Evolutionary conservation across 805 yeast genomes (phyloP).

Genomic region (Monosporozyma siamensis): DNA sequence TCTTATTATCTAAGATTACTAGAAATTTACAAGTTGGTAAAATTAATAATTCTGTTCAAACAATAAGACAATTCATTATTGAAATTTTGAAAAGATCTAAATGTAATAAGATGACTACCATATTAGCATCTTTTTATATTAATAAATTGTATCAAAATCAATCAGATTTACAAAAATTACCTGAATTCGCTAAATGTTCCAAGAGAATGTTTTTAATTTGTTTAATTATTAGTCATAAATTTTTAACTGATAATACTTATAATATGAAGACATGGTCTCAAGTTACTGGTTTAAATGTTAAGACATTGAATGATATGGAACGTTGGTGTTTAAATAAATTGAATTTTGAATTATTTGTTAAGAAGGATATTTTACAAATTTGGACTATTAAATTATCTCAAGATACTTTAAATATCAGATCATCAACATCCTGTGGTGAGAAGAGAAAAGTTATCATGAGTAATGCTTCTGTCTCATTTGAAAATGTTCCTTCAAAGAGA

Average conservation of each 20-base stretch:
- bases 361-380: background rate
- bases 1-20: conserved; percentile 13
- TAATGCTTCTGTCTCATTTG: background rate
- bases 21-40: conserved; percentile 9
- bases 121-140: conserved; percentile 17
- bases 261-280: conserved; percentile 22
- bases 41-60: conserved; percentile 13
- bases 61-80: conserved; percentile 11
- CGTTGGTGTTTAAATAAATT: conserved; percentile 20
- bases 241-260: conserved; percentile 21
- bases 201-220: conserved; percentile 20
- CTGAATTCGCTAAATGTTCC: conserved; percentile 21
- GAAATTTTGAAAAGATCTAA: conserved; percentile 22
- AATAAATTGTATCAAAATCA: conserved; percentile 5
- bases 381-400: conserved; percentile 4
- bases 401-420: background rate
- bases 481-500: background rate
- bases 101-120: conserved; percentile 12
- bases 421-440: background rate
- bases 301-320: conserved; percentile 18
- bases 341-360: conserved; percentile 12
- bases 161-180: conserved; percentile 3
- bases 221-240: conserved; percentile 21
- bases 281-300: conserved; percentile 17
- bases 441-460: background rate